Evolutionary conservation across 2,329 filamentous ascomycete species (phyloP).

Genomic region (Penicillium hordei): DNA sequence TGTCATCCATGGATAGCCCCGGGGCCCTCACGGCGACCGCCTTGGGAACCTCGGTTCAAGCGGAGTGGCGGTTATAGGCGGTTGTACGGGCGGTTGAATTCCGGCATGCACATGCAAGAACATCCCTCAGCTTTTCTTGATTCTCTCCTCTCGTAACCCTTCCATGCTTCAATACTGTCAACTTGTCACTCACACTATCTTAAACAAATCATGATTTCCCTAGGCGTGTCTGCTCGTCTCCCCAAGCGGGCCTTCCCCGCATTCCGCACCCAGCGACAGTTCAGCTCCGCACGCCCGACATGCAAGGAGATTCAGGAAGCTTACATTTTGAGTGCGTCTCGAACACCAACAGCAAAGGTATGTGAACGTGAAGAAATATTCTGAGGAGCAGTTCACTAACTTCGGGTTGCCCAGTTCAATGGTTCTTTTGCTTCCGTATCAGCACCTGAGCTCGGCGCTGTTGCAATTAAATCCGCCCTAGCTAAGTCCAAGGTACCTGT

Average conservation of each 20-base stretch:
- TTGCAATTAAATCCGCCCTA: conserved; percentile 87
- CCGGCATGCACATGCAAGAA: conserved; percentile 14
- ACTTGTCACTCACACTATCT: neutral
- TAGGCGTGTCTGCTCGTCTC: conserved; percentile 30
- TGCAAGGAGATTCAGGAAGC: conserved; percentile 77
- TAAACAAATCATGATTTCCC: conserved; percentile 22
- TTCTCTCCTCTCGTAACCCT: neutral
- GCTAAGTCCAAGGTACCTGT: conserved; percentile 80
- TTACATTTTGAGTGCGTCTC: conserved; percentile 86
- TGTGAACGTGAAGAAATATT: neutral
- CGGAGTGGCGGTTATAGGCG: conserved; percentile 25
- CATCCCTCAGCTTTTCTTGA: conserved; percentile 2
- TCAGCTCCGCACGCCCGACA: conserved; percentile 51
- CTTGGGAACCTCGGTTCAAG: conserved; percentile 28
- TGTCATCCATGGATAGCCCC: conserved; percentile 12
- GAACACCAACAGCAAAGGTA: conserved; percentile 89
- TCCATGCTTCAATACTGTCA: neutral
- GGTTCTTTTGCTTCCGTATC: conserved; percentile 80
- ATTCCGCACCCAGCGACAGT: conserved; percentile 50
- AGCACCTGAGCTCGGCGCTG: conserved; percentile 83
- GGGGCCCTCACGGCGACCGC: neutral
- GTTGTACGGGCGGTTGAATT: conserved; percentile 24
- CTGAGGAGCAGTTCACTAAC: conserved; percentile 7
- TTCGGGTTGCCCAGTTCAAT: conserved; percentile 70
- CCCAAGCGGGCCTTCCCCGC: conserved; percentile 40